These are phyloP conservation scores for Gorgonomyces haynaldii DNA, from an alignment of 192 early-diverging fungal genomes.

Conservation along the genomic window DNA sequence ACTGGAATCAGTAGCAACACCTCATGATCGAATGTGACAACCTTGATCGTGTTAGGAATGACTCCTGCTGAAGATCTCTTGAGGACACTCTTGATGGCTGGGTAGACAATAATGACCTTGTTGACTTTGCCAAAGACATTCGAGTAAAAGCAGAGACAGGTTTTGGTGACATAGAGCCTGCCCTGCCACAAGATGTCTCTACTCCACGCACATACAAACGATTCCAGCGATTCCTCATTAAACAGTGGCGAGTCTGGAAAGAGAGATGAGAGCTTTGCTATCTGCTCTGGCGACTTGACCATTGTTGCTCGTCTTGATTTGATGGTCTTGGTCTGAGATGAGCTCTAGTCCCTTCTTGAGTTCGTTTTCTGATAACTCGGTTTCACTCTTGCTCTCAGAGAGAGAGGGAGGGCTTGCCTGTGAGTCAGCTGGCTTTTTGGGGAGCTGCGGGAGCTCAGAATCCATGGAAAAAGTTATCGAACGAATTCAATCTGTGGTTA, in stretches of 20 bases:
- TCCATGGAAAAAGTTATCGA: no score
- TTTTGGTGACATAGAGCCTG: conserved; percentile 68
- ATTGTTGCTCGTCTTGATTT: no score
- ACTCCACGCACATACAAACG: conserved; percentile 56
- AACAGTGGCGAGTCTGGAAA: no score
- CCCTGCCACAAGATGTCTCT: conserved; percentile 83
- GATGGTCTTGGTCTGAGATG: no score
- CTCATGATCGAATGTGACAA: conserved; percentile 61
- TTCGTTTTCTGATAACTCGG: no score
- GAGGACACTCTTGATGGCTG: conserved; percentile 68
- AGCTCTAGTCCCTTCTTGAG: no score
- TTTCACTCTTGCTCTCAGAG: no score
- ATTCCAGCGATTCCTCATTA: not conserved
- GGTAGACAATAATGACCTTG: conserved; percentile 56
- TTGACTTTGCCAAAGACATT: conserved; percentile 88
- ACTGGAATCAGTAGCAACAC: conserved; percentile 34
- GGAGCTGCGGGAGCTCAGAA: no score
- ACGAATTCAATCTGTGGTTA: not conserved
- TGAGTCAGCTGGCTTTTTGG: no score
- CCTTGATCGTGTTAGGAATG: conserved; percentile 78
- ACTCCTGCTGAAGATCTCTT: conserved; percentile 72
- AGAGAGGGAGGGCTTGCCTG: no score
- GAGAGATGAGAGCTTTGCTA: no score
- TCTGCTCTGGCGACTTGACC: no score
- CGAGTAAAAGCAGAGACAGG: conserved; percentile 70